Evolutionary conservation across 768 basidiomycete genomes (phyloP), one percentile per base, ranked within the genome.

Genomic region (Amanita thiersii): DNA sequence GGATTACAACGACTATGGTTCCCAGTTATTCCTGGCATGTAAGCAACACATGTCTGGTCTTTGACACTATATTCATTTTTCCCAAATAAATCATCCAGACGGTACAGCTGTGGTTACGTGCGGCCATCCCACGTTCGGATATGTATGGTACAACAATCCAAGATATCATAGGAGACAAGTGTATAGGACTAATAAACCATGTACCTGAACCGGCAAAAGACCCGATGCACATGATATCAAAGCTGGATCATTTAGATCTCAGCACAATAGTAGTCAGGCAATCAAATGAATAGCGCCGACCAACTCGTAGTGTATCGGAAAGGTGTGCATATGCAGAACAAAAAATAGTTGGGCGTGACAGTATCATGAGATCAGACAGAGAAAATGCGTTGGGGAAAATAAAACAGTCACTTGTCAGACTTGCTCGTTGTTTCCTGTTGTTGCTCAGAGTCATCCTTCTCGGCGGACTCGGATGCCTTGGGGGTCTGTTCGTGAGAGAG

Each of bases 401-500:
- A 37, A n/a, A n/a, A n/a, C n/a, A n/a, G n/a, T n/a, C n/a, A n/a
- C n/a, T n/a, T n/a, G 17, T 33, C 40, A 23, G 38, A 18, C 23
- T 26, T 18, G 5, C 17, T 17, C 5, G 23, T 12, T n/a, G n/a
- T n/a, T n/a, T n/a, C n/a, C 12, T 15, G 21, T 21, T 38, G 42
- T 28, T 17, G 41, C 9, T 26, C 38, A 28, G 23, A 19, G 11
- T 38, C 44, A 19, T 19, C 19, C 14, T 3, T 5, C 37, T 46
- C 34, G n/a, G 20, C 26, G 24, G 14, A 7, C 43, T 33, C 51
- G 45, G 44, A 30, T 44, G 39, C 59, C 57, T 25, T 61, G 17
- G 53, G 60, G 44, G 56, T 59, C 34, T 63, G 60, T 47, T 66
- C 58, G 39, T 72, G 66, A 29, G 66, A 56, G 17, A 75, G 64